A percentile compares a stretch with the other conserved stretches of the same genome.
Evolutionary conservation across 192 early-diverging fungal species (phyloP).

Genomic region (Chytriomyces confervae): DNA sequence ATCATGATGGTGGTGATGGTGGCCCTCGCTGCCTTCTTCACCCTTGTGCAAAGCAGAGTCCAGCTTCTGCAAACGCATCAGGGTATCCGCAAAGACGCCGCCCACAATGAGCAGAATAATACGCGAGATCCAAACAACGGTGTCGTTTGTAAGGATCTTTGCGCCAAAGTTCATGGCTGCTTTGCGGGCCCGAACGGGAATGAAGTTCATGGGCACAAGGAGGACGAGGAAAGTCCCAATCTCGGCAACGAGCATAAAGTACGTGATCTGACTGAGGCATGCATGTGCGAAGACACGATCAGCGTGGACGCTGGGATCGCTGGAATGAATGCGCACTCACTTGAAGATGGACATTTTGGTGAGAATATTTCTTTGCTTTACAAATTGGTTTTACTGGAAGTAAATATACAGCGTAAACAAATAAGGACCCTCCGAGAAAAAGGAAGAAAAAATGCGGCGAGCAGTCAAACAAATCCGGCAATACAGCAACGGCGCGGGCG

Average conservation of each 20-base stretch:
- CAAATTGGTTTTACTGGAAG: neutral
- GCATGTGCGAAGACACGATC: neutral
- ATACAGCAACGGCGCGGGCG: neutral
- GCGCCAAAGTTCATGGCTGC: constrained; percentile 40
- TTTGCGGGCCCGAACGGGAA: constrained; percentile 50
- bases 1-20: constrained; percentile 20
- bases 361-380: neutral
- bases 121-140: constrained; percentile 47
- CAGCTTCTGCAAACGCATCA: constrained; percentile 48
- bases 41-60: constrained; percentile 34
- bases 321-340: neutral
- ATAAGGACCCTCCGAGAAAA: too few species aligned
- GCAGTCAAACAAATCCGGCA: too few species aligned
- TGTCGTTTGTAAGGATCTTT: constrained; percentile 39
- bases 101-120: constrained; percentile 51
- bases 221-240: constrained; percentile 46
- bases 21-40: constrained; percentile 10
- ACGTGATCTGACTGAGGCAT: constrained; percentile 49
- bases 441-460: too few species aligned
- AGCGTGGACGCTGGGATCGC: neutral
- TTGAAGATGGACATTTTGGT: constrained; percentile 21
- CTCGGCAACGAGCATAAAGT: constrained; percentile 46
- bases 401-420: too few species aligned
- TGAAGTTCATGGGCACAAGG: constrained; percentile 51
- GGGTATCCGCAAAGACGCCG: constrained; percentile 54